Conservation (phyloP, 2,329 filamentous ascomycete species). For the Monilinia fructicola region DNA sequence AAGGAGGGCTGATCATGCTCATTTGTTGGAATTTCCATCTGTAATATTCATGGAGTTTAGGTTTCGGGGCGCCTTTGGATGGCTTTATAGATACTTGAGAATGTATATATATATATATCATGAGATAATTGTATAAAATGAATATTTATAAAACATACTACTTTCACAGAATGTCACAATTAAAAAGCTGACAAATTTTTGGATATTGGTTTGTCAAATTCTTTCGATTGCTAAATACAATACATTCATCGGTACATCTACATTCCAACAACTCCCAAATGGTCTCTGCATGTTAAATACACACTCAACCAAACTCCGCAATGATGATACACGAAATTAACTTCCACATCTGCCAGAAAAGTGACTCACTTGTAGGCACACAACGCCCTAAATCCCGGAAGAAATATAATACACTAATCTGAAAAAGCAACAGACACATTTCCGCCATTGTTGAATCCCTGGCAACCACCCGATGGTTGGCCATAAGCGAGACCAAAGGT, state of each 20-base stretch:
- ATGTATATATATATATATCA: background rate
- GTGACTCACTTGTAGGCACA: no score
- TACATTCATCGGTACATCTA: background rate
- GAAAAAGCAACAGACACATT: slow-evolving; percentile 15
- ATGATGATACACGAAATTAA: background rate
- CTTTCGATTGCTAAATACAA: background rate
- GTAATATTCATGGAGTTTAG: background rate
- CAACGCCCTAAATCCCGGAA: background rate
- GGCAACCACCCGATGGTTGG: slow-evolving; percentile 23
- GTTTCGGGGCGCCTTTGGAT: background rate
- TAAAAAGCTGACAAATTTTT: background rate
- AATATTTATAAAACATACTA: background rate
- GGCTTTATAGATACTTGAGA: background rate
- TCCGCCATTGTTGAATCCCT: slow-evolving; percentile 22
- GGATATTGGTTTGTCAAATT: background rate
- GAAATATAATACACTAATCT: background rate
- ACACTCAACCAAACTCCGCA: background rate
- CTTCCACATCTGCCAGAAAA: background rate
- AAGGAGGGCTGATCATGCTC: no score
- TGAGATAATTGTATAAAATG: background rate
- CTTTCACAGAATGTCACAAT: background rate
- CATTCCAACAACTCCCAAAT: background rate
- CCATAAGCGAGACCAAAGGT: background rate
- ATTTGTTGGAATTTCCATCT: background rate
- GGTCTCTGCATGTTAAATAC: background rate